A percentile compares a stretch with the other conserved stretches of the same genome.
Evolutionary conservation across 208 protist genomes (phyloP).

Genomic region (Entamoeba histolytica): DNA sequence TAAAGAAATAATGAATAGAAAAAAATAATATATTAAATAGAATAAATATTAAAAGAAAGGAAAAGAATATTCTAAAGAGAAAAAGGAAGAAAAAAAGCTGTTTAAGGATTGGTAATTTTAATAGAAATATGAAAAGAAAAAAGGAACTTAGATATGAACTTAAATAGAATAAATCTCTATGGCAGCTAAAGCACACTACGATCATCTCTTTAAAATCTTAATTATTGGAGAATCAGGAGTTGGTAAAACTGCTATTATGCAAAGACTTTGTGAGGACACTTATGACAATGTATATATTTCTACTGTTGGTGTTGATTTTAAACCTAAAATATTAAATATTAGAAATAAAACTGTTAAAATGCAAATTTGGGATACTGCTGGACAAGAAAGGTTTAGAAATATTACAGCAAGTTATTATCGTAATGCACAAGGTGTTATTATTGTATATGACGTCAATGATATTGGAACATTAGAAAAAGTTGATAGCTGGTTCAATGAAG

Average conservation of each 20-base stretch:
- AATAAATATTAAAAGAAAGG: no score
- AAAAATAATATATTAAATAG: no score
- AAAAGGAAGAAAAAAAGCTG: no score
- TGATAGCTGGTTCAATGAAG: background rate
- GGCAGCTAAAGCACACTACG: no score
- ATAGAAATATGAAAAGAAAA: no score
- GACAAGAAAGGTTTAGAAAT: no score
- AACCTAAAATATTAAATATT: background rate
- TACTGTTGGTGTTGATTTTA: background rate
- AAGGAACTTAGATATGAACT: no score
- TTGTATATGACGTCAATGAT: background rate
- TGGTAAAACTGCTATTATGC: background rate
- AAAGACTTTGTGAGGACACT: background rate
- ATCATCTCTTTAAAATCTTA: background rate
- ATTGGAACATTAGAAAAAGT: background rate
- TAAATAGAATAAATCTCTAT: no score
- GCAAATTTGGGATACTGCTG: no score
- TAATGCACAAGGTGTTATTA: background rate
- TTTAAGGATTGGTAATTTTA: no score
- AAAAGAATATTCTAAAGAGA: no score
- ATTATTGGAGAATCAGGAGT: background rate
- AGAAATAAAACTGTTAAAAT: background rate
- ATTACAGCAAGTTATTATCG: background rate
- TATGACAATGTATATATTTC: background rate
- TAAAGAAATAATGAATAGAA: no score